These are phyloP conservation scores for Microsporum audouinii DNA, from an alignment of 2,329 filamentous ascomycete species.

Conservation along the genomic window DNA sequence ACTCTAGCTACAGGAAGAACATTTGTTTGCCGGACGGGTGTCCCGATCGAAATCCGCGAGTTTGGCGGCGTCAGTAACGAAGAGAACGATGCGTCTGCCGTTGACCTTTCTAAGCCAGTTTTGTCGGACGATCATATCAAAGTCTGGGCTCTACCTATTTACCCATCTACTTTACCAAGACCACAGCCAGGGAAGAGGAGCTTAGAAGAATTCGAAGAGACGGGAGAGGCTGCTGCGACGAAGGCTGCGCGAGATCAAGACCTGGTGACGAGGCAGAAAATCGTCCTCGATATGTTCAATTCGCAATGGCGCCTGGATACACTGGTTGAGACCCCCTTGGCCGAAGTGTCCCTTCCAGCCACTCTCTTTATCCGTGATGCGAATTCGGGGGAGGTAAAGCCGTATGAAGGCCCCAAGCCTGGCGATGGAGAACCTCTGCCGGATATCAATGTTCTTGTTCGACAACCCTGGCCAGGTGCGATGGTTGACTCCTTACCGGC, in stretches of 20 bases:
- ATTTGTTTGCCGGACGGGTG: conserved; percentile 75
- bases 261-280: conserved; percentile 39
- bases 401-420: conserved; percentile 58
- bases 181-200: conserved; percentile 34
- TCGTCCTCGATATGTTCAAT: conserved; percentile 69
- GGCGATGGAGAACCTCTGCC: conserved; percentile 41
- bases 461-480: conserved; percentile 68
- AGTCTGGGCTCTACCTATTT: conserved; percentile 70
- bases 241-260: background rate
- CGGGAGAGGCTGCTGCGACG: conserved; percentile 3
- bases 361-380: conserved; percentile 56
- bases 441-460: conserved; percentile 59
- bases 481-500: conserved; percentile 53
- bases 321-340: conserved; percentile 54
- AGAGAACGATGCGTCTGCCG: conserved; percentile 8
- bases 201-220: conserved; percentile 38
- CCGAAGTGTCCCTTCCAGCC: conserved; percentile 56
- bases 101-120: conserved; percentile 44
- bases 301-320: conserved; percentile 63
- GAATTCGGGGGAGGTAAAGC: conserved; percentile 45
- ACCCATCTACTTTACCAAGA: conserved; percentile 19
- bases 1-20: conserved; percentile 68
- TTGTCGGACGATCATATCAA: conserved; percentile 66
- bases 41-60: conserved; percentile 63
- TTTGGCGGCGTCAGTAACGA: conserved; percentile 35